Base-by-base conservation (phyloP, 345 rosid species). In the Rhodamnia argentea region DNA sequence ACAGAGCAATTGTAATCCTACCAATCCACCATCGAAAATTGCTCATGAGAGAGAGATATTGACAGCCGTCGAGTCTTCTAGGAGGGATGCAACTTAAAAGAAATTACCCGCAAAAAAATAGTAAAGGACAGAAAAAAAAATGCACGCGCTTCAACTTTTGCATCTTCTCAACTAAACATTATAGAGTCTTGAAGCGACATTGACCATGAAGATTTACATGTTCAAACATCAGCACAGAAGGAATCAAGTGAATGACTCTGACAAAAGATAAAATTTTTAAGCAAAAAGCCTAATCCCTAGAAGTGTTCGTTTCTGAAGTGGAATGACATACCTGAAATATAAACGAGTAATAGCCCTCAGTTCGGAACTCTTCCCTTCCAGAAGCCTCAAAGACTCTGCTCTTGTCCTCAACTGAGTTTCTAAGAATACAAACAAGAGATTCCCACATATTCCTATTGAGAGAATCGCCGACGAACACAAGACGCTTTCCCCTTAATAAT, bases 371-470 rank as follows among this genome's bases (percentile, higher is more conserved):
- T 64, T 64, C 58, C 57, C 82, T 84, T n/a, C 90, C 92, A 3
- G 89, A 87, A 87, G 76, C 91, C 47, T 90, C 91, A 15, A 84
- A 89, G 81, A 92, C 90, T n/a, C 84, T 86, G 81, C 64, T 85
- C 50, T 88, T 86, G 82, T 90, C 86, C 44, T 84, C 47, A 27
- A 83, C 86, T 3, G 89, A 57, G 70, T 86, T 85, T 62, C 53
- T 50, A 44, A 90, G 90, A 64, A 90, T 62, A 82, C 94, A 92
- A 52, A 90, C 88, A 14, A 92, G 84, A 60, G 94, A 91, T 85
- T 92, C 92, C 92, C 93, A 92, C 92, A 92, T 92, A 82, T 92
- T 91, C 52, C 92, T 85, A 50, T 88, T 91, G 11, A 91, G 89
- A 44, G 94, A 92, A 89, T 92, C 93, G 18, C 93, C 94, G 5